Conservation (phyloP, 441 rosid species). For the Erysimum pusillum region DNA sequence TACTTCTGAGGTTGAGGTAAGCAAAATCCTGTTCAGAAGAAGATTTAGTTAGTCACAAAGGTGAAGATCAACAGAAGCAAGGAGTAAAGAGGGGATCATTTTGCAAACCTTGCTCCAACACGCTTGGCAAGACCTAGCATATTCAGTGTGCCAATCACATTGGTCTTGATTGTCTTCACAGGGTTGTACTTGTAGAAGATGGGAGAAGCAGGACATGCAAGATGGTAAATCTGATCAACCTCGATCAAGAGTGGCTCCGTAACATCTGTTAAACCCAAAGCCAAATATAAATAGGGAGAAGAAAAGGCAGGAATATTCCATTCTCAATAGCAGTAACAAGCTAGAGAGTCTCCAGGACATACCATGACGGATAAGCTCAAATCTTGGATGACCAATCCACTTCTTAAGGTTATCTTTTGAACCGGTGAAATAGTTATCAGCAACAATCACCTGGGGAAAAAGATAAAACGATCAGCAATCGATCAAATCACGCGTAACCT, state of each 20-base stretch:
- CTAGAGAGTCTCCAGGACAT: conserved; percentile 28
- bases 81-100: background rate
- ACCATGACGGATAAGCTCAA: conserved; percentile 99
- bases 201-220: conserved; percentile 86
- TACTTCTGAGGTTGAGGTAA: conserved; percentile 81
- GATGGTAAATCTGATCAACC: conserved; percentile 82
- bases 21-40: conserved; percentile 62
- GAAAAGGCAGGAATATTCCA: background rate
- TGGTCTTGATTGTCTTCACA: conserved; percentile 84
- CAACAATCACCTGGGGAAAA: conserved; percentile 76
- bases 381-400: conserved; percentile 99
- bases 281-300: background rate
- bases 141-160: conserved; percentile 82
- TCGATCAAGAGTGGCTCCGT: conserved; percentile 75
- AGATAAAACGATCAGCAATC: background rate
- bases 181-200: conserved; percentile 83
- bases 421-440: conserved; percentile 92
- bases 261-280: conserved; percentile 57
- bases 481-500: background rate
- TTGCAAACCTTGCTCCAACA: conserved; percentile 77
- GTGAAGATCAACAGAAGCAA: background rate
- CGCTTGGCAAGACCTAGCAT: conserved; percentile 90
- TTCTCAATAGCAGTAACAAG: background rate
- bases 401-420: conserved; percentile 89
- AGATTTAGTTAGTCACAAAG: conserved; percentile 33